phyloP scores from a whole-genome alignment of 2,329 filamentous ascomycete species.

The Coniochaeta sp. region DNA sequence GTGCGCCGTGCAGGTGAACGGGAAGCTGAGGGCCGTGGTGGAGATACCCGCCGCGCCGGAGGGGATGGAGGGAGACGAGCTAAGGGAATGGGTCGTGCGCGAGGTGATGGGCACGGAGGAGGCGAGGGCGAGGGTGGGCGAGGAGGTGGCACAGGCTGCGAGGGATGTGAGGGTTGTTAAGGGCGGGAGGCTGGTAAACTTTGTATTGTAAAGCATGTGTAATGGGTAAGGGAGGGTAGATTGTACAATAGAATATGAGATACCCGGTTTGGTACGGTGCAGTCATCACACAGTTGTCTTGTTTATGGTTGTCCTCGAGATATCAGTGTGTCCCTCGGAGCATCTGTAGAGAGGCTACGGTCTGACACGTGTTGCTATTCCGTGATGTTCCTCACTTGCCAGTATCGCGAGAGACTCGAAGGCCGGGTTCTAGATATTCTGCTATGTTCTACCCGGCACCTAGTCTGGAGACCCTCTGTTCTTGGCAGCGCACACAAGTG shows the following conservation, averaged over 20 bases:
- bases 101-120: slow-evolving; percentile 55
- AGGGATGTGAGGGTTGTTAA: slow-evolving; percentile 60
- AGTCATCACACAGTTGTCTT: no score
- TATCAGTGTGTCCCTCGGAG: no score
- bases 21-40: slow-evolving; percentile 65
- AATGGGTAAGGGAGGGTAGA: background rate
- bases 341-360: no score
- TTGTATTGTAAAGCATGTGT: slow-evolving; percentile 47
- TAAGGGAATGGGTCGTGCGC: slow-evolving; percentile 54
- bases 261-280: no score
- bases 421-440: no score
- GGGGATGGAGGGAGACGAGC: slow-evolving; percentile 30
- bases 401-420: no score
- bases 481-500: no score
- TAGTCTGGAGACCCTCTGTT: no score
- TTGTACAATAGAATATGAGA: background rate
- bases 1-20: slow-evolving; percentile 72
- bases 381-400: no score
- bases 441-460: no score
- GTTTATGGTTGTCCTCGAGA: no score
- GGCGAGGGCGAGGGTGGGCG: slow-evolving; percentile 48
- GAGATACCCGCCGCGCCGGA: slow-evolving; percentile 48
- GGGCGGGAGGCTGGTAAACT: slow-evolving; percentile 65
- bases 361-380: no score
- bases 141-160: slow-evolving; percentile 43